Percentiles rank a stretch among this genome's conserved stretches.
Evolutionary conservation across 352 stramenopile species (phyloP).

Genomic region (Globisporangium spiculum): DNA sequence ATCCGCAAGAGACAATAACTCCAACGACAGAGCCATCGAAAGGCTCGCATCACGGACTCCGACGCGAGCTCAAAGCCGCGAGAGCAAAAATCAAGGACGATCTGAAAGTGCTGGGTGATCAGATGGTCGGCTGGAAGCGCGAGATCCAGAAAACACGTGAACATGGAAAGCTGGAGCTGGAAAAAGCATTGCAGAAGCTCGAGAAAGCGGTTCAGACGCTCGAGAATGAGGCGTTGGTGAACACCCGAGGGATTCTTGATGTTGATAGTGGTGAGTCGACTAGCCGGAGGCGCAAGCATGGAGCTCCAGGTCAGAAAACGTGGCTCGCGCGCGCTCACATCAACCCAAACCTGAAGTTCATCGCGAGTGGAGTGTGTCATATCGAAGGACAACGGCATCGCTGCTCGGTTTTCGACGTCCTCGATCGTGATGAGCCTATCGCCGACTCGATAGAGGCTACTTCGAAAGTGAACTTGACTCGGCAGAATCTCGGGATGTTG

Average conservation of each 20-base stretch:
- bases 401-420: slow-evolving; percentile 30
- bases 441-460: too few relatives aligned
- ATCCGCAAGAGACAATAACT: not conserved
- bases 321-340: slow-evolving; percentile 33
- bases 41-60: slow-evolving; percentile 29
- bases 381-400: slow-evolving; percentile 24
- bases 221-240: slow-evolving; percentile 18
- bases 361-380: slow-evolving; percentile 26
- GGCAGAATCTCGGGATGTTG: slow-evolving; percentile 17
- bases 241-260: slow-evolving; percentile 5
- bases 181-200: slow-evolving; percentile 13
- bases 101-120: slow-evolving; percentile 25
- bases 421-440: not conserved
- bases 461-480: too few relatives aligned
- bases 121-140: slow-evolving; percentile 23
- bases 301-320: slow-evolving; percentile 19
- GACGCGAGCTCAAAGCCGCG: slow-evolving; percentile 38
- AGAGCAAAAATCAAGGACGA: slow-evolving; percentile 48
- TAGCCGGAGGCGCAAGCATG: not conserved
- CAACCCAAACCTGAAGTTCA: slow-evolving; percentile 4
- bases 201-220: slow-evolving; percentile 14
- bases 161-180: slow-evolving; percentile 19
- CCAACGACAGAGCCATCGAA: slow-evolving; percentile 2
- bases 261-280: not conserved
- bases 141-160: slow-evolving; percentile 25